These are phyloP conservation scores for Phytophthora pisi DNA, from an alignment of 352 stramenopile species.

Conservation along the genomic window DNA sequence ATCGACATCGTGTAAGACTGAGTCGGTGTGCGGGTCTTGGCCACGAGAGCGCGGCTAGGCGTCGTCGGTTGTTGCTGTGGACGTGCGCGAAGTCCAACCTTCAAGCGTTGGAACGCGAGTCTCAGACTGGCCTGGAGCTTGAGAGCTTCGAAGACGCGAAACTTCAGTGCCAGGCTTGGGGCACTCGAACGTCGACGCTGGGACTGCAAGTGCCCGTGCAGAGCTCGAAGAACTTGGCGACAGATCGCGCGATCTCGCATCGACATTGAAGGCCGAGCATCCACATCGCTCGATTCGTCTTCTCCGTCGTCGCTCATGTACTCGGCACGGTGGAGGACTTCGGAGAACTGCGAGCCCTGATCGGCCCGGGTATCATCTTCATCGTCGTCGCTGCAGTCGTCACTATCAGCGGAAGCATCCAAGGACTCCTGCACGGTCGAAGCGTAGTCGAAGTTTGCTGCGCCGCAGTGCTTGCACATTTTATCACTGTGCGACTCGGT, in stretches of 20 bases:
- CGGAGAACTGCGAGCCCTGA: constrained; percentile 63
- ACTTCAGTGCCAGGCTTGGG: constrained; percentile 39
- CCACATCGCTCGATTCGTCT: not conserved
- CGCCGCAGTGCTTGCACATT: constrained; percentile 17
- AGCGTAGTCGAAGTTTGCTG: constrained; percentile 55
- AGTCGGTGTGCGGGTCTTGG: constrained; percentile 4
- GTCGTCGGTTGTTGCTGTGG: not conserved
- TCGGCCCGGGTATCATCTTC: constrained; percentile 59
- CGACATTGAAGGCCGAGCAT: constrained; percentile 9
- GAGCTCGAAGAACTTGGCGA: constrained; percentile 30
- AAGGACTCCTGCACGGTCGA: constrained; percentile 41
- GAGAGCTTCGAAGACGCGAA: constrained; percentile 50
- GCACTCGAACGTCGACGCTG: constrained; percentile 22
- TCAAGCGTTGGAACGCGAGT: constrained; percentile 50
- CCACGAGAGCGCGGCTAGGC: not conserved
- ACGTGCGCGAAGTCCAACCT: constrained; percentile 24
- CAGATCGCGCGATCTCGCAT: constrained; percentile 28
- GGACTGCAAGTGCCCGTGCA: constrained; percentile 20
- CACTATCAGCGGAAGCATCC: constrained; percentile 27
- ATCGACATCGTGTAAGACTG: not conserved
- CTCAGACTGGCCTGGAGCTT: constrained; percentile 47
- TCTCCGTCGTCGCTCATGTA: constrained; percentile 44
- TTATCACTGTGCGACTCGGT: not conserved
- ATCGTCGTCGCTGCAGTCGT: constrained; percentile 30
- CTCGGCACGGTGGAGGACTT: constrained; percentile 58